Percentiles rank a stretch among this genome's conserved stretches.
Conservation (phyloP, 352 stramenopile species). For the Hyaloperonospora arabidopsidis region DNA sequence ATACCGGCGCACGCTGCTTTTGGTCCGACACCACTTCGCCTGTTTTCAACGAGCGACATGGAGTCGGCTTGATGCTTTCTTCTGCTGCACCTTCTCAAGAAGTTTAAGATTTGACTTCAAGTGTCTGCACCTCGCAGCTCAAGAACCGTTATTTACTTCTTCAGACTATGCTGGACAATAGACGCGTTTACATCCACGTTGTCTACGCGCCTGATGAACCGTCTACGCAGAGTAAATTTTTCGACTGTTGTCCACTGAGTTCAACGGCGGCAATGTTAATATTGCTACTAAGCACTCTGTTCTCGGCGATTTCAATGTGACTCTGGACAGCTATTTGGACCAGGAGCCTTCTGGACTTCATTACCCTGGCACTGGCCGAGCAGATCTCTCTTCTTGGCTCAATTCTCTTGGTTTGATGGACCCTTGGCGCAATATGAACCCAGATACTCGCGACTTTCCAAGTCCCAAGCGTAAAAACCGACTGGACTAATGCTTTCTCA, state of each 20-base stretch:
- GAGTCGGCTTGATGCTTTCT: conserved; percentile 8
- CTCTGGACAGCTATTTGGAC: not conserved
- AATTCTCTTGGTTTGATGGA: conserved; percentile 7
- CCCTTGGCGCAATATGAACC: conserved; percentile 10
- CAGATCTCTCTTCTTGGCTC: not conserved
- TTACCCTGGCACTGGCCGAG: not conserved
- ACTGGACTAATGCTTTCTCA: conserved; percentile 16
- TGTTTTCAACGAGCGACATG: conserved; percentile 9
- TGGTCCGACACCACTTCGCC: conserved; percentile 13
- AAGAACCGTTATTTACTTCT: conserved; percentile 16
- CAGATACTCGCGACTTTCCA: conserved; percentile 6
- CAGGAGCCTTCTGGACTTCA: not conserved
- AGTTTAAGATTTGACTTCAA: conserved; percentile 5
- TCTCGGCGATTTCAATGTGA: not conserved
- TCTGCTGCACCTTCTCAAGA: conserved; percentile 8
- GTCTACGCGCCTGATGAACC: conserved; percentile 14
- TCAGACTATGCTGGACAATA: not conserved
- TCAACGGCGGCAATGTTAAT: not conserved
- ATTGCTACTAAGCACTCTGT: not conserved
- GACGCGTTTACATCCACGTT: conserved; percentile 3
- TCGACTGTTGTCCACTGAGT: not conserved
- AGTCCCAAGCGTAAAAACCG: conserved; percentile 9
- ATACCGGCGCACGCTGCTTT: conserved; percentile 14
- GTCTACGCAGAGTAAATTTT: conserved; percentile 1
- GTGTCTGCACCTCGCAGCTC: conserved; percentile 1